Base-by-base conservation (phyloP, 768 basidiomycete species). In the Termitomyces sp. region DNA sequence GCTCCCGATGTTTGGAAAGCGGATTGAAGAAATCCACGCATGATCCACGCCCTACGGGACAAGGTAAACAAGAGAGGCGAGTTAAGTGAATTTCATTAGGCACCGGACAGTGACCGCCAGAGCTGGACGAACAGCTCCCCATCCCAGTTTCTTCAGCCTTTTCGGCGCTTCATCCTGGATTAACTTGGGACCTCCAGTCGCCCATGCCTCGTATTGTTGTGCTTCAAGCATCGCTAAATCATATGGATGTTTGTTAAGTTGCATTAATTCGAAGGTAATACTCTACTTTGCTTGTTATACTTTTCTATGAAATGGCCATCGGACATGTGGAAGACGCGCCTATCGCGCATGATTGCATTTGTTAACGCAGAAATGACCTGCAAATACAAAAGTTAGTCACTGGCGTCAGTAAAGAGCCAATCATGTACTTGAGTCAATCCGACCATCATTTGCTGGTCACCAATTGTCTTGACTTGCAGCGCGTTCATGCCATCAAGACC, bases 261-360 rank as follows among this genome's bases (percentile, higher is more conserved):
- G n/a, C 12, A 17, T 14, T 7, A 11, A 3, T 30, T 25, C 8
- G 16, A 1, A 40, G 27, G 14, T 32, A 52, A 32, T 8, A 37
- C 23, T 7, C 40, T 53, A 79, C 78, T 63, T 66, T 78, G 75
- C 3, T 65, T 56, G 51, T 77, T 70, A 48, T 72, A 70, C 51
- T 67, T 68, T 0, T 69, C 62, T 10, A 75, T 54, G 64, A 72
- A 77, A 17, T 73, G 66, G 3, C 59, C 16, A 55, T 56, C 57
- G 17, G 71, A 63, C 12, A 74, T 61, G 44, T 76, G 72, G 50
- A 77, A 77, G 1, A 70, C 71, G 10, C 76, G 72, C 10, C 62
- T 59, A 46, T 79, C 77, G 16, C 70, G 64, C 46, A 78, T 64
- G 17, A 78, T 76, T 71, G n/a, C 70, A 66, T 49, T 79, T 58